Percentiles rank a stretch among this genome's conserved stretches.
phyloP scores from a whole-genome alignment of 2,329 filamentous ascomycete genomes.

The Pyrenochaeta sp. region DNA sequence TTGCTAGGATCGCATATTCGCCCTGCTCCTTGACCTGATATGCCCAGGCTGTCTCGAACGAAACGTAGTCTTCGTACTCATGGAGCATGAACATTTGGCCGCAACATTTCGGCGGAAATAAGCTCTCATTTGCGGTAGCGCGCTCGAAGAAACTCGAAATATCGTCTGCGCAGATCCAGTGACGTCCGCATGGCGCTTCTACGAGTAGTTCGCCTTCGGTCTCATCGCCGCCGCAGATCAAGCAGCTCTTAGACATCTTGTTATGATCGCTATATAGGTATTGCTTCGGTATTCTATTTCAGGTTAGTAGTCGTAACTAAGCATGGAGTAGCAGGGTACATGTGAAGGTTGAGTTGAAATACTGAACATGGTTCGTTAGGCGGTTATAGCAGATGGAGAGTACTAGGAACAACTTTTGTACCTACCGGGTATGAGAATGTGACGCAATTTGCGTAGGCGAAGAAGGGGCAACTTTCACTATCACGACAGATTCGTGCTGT shows the following conservation, averaged over 20 bases:
- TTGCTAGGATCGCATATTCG: conserved; percentile 38
- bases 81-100: conserved; percentile 29
- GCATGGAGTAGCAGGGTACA: not conserved
- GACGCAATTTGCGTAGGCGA: not conserved
- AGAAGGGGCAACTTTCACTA: not conserved
- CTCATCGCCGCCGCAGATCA: conserved; percentile 35
- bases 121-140: conserved; percentile 36
- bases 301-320: not conserved
- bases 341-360: not conserved
- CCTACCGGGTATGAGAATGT: not conserved
- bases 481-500: not conserved
- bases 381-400: not conserved
- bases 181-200: conserved; percentile 29
- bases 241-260: conserved; percentile 23
- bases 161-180: conserved; percentile 37
- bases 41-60: conserved; percentile 26
- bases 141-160: conserved; percentile 31
- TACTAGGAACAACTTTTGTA: not conserved
- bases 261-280: not conserved
- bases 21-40: conserved; percentile 37
- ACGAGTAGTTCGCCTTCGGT: conserved; percentile 23
- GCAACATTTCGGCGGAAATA: conserved; percentile 44
- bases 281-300: not conserved
- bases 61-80: conserved; percentile 30
- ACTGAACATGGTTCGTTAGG: not conserved